phyloP scores from a whole-genome alignment of 1,284 basidiomycete species.

The Trametes versicolor region DNA sequence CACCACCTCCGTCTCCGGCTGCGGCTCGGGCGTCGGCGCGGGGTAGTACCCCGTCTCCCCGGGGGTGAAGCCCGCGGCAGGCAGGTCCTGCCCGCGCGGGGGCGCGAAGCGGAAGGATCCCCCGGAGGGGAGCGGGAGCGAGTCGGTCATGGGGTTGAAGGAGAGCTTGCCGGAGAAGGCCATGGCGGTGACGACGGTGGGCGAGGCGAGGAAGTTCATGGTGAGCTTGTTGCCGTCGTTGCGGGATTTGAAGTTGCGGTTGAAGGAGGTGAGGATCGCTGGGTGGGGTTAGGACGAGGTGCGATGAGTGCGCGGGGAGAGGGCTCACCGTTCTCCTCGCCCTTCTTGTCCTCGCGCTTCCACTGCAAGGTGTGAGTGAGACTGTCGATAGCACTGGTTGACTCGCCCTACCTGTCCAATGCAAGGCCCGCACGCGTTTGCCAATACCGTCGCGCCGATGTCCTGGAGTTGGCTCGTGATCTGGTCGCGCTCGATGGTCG shows the following conservation, averaged over 20 bases:
- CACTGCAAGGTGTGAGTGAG: constrained; percentile 59
- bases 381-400: constrained; percentile 11
- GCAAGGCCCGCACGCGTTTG: constrained; percentile 99
- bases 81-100: constrained; percentile 88
- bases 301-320: constrained; percentile 3
- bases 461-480: constrained; percentile 84
- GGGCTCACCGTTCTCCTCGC: constrained; percentile 87
- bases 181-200: constrained; percentile 97
- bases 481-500: constrained; percentile 96
- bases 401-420: constrained; percentile 83
- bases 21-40: constrained; percentile 75
- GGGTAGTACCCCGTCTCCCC: constrained; percentile 89
- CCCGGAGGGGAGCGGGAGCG: constrained; percentile 80
- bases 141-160: constrained; percentile 94
- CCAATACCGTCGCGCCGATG: constrained; percentile 92
- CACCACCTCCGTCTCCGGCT: constrained; percentile 81
- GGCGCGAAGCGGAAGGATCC: constrained; percentile 87
- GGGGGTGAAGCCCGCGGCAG: constrained; percentile 83
- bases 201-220: constrained; percentile 99
- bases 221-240: constrained; percentile 97
- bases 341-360: constrained; percentile 92
- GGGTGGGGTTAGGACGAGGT: neutral
- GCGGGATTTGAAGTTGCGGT: constrained; percentile 97
- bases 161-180: constrained; percentile 95
- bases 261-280: constrained; percentile 98